Percentiles rank a stretch among this genome's conserved stretches.
These are phyloP conservation scores for Trichoderma polysporum DNA, from an alignment of 2,329 filamentous ascomycete species.

Conservation along the genomic window DNA sequence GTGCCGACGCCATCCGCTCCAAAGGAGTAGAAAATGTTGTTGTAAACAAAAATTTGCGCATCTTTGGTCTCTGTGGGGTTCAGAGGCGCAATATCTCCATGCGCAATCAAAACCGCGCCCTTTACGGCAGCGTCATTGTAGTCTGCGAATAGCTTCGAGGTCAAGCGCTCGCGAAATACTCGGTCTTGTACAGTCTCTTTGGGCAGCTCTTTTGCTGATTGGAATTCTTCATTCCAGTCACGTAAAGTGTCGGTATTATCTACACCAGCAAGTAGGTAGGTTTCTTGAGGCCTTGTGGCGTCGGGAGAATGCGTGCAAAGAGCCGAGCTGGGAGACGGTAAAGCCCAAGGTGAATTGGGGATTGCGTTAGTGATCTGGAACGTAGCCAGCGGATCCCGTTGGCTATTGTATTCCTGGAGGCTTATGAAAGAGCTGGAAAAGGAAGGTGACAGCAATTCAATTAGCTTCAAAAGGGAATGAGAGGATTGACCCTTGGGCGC, in stretches of 20 bases:
- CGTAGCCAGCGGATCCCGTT: constrained; percentile 82
- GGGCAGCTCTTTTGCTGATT: constrained; percentile 91
- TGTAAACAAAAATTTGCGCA: constrained; percentile 98
- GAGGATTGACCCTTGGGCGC: constrained; percentile 75
- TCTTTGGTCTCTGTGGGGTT: constrained; percentile 92
- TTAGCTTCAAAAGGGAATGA: constrained; percentile 82
- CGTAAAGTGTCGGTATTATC: constrained; percentile 93
- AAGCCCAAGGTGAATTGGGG: constrained; percentile 88
- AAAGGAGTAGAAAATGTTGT: constrained; percentile 99
- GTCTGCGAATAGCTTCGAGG: constrained; percentile 95
- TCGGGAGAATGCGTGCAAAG: constrained; percentile 75
- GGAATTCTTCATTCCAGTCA: constrained; percentile 99
- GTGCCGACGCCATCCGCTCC: constrained; percentile 96
- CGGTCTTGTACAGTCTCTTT: constrained; percentile 93
- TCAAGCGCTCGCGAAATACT: constrained; percentile 90
- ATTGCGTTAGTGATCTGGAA: constrained; percentile 97
- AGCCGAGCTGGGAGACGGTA: constrained; percentile 65
- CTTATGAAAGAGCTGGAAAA: constrained; percentile 75
- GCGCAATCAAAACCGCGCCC: constrained; percentile 86
- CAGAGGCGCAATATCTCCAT: constrained; percentile 86
- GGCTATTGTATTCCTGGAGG: constrained; percentile 80
- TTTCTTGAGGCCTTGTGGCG: constrained; percentile 87
- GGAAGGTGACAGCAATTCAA: constrained; percentile 77
- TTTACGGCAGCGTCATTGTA: constrained; percentile 94
- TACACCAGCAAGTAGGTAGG: constrained; percentile 82